A percentile compares a stretch with the other conserved stretches of the same genome.
Evolutionary conservation across 225 moss, liverwort and hornwort species (phyloP).

Genomic region (Takakia lepidozioides): DNA sequence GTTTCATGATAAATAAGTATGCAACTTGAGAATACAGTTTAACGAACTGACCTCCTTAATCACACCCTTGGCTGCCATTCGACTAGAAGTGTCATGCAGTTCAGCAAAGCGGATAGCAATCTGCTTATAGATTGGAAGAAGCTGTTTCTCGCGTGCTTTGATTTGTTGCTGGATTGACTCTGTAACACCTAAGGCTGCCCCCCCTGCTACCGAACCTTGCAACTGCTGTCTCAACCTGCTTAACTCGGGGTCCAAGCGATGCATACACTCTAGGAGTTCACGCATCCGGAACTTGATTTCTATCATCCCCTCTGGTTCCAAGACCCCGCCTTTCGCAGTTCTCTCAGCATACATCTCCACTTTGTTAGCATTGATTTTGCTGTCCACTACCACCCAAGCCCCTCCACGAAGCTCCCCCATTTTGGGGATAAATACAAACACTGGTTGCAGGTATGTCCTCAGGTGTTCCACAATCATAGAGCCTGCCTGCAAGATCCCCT

Average conservation of each 20-base stretch:
- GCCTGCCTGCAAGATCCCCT: conserved; percentile 93
- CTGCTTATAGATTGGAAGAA: conserved; percentile 84
- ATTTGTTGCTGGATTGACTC: conserved; percentile 48
- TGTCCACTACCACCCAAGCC: conserved; percentile 98
- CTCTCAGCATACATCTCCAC: conserved; percentile 95
- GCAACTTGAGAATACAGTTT: too few species aligned
- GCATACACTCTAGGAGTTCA: conserved; percentile 80
- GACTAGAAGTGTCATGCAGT: conserved; percentile 81
- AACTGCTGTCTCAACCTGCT: conserved; percentile 33
- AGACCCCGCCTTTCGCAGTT: conserved; percentile 70
- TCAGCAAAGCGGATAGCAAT: conserved; percentile 87
- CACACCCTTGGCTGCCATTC: conserved; percentile 93
- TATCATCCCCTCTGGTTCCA: conserved; percentile 91
- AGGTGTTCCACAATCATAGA: conserved; percentile 94
- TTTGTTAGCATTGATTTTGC: conserved; percentile 82
- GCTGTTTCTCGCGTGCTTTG: conserved; percentile 56
- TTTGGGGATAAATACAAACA: conserved; percentile 92
- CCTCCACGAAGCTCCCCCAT: conserved; percentile 91
- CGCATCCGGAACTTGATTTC: conserved; percentile 89
- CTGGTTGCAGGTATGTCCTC: conserved; percentile 78
- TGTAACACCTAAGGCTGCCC: conserved; percentile 10
- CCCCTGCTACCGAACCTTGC: background rate
- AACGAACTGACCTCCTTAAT: conserved; percentile 67
- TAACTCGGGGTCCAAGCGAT: conserved; percentile 63
- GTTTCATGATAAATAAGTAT: too few species aligned